Evolutionary conservation across 306 rosid genomes (phyloP), one percentile per base, ranked within the genome.

Genomic region (Vigna mungo): DNA sequence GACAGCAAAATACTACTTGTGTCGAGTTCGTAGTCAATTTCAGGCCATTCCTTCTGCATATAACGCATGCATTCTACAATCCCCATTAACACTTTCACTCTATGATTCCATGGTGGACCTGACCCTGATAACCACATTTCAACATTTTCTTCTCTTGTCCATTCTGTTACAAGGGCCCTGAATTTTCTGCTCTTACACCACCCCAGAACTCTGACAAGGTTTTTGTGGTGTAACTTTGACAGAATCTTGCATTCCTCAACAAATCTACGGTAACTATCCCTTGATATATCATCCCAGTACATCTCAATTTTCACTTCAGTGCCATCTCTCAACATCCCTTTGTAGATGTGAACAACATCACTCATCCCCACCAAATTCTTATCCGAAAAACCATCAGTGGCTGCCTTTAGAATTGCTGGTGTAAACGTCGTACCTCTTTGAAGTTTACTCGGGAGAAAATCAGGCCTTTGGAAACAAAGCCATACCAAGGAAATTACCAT

Each of bases 11-110:
- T 71, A 81, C 86, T 91, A 54, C 78, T 80, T 69, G 83, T 83
- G 23, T 83, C 85, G 43, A 91, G 90, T 52, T 88, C 97, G 70
- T 88, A 89, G 14, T 80, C 92, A 44, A 91, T 90, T 68, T 72
- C 79, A 69, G 92, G 92, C 94, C 97, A 89, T 64, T 83, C 85
- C 76, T 86, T 86, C 4, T 86, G 86, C 73, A 91, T 55, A 85
- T 89, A 88, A 13, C 67, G 18, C 81, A 91, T 80, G 20, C 92
- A 90, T 25, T 88, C 86, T 56, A 86, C 82, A 59, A 89, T 87
- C 67, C 85, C 87, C 83, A 72, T 88, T 61, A 83, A 61, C 79
- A 88, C 84, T 71, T 84, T 91, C 83, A 91, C 1, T 74, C 92
- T 89, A 5, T 84, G 83, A 67, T 84, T 85, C 94, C 94, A 86